Evolutionary conservation across 352 stramenopile genomes (phyloP).

Genomic region (Phytophthora aleatoria): DNA sequence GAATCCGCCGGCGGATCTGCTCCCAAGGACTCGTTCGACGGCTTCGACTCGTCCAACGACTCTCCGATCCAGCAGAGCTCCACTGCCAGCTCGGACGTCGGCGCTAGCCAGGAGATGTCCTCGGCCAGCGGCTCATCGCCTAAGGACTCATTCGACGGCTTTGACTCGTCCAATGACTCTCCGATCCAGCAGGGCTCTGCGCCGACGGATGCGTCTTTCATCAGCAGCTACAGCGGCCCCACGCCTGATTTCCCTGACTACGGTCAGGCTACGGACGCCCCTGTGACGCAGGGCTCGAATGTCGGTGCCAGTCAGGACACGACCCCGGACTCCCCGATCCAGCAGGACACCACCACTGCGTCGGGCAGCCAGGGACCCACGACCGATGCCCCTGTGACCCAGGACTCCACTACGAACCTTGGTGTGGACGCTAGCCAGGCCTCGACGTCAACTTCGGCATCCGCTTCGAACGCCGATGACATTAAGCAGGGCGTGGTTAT

Average conservation of each 20-base stretch:
- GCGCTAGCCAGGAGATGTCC: conserved; percentile 2
- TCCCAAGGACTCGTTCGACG: conserved; percentile 22
- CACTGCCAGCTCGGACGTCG: conserved; percentile 11
- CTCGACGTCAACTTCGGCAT: neutral
- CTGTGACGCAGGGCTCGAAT: neutral
- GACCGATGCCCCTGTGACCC: conserved; percentile 6
- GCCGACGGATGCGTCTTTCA: conserved; percentile 5
- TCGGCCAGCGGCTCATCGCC: conserved; percentile 2
- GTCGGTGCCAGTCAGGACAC: conserved; percentile 12
- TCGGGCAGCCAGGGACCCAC: conserved; percentile 2
- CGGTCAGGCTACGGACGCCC: conserved; percentile 1
- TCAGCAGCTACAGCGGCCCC: conserved; percentile 6
- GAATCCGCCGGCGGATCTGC: conserved; percentile 6
- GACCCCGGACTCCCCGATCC: neutral
- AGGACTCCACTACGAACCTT: conserved; percentile 4
- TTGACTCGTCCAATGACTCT: conserved; percentile 5
- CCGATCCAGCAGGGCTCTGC: conserved; percentile 8
- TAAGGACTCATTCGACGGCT: conserved; percentile 23
- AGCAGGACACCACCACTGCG: neutral
- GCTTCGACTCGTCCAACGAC: conserved; percentile 9
- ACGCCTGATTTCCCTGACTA: conserved; percentile 6
- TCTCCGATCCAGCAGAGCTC: conserved; percentile 10
- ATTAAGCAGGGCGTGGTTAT: conserved; percentile 15
- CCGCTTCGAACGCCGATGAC: conserved; percentile 2
- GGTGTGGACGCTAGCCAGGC: neutral